Conservation (phyloP, 2,329 filamentous ascomycete genomes). For the Colletotrichum agaves region DNA sequence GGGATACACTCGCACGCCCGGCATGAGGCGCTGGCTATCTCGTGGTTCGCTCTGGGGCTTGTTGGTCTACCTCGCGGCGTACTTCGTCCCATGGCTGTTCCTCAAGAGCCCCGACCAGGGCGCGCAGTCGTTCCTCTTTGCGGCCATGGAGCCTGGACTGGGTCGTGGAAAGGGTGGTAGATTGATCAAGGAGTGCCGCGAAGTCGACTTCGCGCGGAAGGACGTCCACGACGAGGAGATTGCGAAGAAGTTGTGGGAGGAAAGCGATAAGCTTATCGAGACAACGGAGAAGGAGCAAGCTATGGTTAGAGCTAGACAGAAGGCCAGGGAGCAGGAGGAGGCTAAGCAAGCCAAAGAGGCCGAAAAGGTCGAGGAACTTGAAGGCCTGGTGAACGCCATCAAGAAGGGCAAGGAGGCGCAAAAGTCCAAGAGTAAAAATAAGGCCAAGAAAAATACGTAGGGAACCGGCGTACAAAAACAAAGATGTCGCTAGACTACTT, state of each 20-base stretch:
- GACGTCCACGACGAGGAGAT: slow-evolving; percentile 83
- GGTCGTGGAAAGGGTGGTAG: slow-evolving; percentile 70
- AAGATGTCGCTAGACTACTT: not conserved
- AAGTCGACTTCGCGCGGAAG: slow-evolving; percentile 74
- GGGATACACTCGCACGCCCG: slow-evolving; percentile 84
- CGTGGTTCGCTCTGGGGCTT: slow-evolving; percentile 86
- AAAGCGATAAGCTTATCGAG: slow-evolving; percentile 86
- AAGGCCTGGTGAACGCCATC: slow-evolving; percentile 55
- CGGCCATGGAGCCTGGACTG: slow-evolving; percentile 82
- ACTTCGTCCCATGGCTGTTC: slow-evolving; percentile 85
- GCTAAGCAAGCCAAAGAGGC: slow-evolving; percentile 48
- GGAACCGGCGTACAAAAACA: not conserved
- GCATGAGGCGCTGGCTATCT: slow-evolving; percentile 87
- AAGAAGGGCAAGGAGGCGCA: slow-evolving; percentile 48
- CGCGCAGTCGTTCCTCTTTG: slow-evolving; percentile 86
- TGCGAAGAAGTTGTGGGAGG: slow-evolving; percentile 89
- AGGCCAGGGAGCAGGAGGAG: slow-evolving; percentile 48
- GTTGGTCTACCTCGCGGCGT: slow-evolving; percentile 78
- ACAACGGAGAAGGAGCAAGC: slow-evolving; percentile 84
- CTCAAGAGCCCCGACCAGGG: slow-evolving; percentile 87
- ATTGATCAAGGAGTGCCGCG: slow-evolving; percentile 88
- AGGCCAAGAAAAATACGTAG: slow-evolving; percentile 44
- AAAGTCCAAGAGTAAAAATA: slow-evolving; percentile 43
- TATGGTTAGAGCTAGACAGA: slow-evolving; percentile 58
- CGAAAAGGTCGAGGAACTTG: slow-evolving; percentile 47